Conservation (phyloP, 805 yeast genomes). For the Vanderwaltozyma verrucispora region DNA sequence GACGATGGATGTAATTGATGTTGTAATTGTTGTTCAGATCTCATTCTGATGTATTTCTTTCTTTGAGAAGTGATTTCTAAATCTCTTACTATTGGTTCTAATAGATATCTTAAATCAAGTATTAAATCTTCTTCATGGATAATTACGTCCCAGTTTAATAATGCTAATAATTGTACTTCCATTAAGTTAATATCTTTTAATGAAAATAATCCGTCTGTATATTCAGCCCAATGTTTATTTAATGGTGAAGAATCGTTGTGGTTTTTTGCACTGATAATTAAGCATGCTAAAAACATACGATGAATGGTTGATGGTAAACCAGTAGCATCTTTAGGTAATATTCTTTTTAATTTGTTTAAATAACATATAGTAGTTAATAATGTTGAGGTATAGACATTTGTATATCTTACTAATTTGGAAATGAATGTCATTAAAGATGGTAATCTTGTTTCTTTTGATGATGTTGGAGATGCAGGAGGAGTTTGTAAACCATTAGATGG, state of each 20-base stretch:
- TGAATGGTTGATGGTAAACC: constrained; percentile 76
- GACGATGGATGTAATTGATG: constrained; percentile 3
- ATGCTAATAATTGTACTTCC: constrained; percentile 65
- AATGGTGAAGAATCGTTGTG: constrained; percentile 74
- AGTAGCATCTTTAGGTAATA: constrained; percentile 59
- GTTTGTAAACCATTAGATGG: constrained; percentile 24
- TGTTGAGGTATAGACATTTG: constrained; percentile 75
- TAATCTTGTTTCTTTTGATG: constrained; percentile 11
- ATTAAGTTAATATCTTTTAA: constrained; percentile 63
- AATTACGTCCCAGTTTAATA: constrained; percentile 62
- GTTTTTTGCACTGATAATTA: constrained; percentile 61
- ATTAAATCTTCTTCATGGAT: constrained; percentile 60
- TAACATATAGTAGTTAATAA: constrained; percentile 63
- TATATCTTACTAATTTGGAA: constrained; percentile 58
- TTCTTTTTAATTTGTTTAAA: constrained; percentile 48
- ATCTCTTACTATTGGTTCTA: constrained; percentile 58
- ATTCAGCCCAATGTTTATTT: constrained; percentile 69
- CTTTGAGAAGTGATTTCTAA: constrained; percentile 24
- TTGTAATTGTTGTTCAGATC: constrained; percentile 1
- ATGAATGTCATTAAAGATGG: constrained; percentile 72
- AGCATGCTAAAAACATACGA: constrained; percentile 63
- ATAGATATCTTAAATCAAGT: constrained; percentile 57
- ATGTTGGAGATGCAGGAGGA: constrained; percentile 27
- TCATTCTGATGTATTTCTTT: constrained; percentile 8
- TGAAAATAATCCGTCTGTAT: constrained; percentile 63